phyloP scores from a whole-genome alignment of 2,329 filamentous ascomycete genomes.

The Chaetomium strumarium region DNA sequence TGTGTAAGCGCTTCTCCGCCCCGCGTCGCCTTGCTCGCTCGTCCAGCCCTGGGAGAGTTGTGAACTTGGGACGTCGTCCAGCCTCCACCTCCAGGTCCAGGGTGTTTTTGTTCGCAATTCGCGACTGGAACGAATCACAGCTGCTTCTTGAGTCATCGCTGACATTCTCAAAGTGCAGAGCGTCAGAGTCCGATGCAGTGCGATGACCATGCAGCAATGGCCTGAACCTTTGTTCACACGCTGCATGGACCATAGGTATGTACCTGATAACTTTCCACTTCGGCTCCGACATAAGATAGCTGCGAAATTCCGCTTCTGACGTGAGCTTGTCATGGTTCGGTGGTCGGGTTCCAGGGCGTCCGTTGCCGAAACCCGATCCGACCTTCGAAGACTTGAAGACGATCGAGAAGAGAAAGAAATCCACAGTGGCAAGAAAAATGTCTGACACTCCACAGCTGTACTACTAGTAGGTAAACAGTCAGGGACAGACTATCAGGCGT shows the following conservation, averaged over 20 bases:
- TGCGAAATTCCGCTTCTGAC: not conserved
- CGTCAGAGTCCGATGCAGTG: not conserved
- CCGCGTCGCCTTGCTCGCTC: not conserved
- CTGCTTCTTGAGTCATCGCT: not conserved
- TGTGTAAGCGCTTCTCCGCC: not conserved
- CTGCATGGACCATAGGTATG: too few relatives aligned
- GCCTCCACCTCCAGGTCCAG: not conserved
- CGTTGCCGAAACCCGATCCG: constrained; percentile 9
- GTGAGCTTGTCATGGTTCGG: not conserved
- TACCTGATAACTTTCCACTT: too few relatives aligned
- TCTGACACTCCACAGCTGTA: too few relatives aligned
- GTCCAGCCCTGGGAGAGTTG: too few relatives aligned
- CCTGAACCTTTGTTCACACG: too few relatives aligned
- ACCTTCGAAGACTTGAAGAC: too few relatives aligned
- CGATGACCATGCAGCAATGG: not conserved
- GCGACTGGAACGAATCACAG: not conserved
- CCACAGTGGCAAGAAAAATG: not conserved
- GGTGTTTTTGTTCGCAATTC: not conserved
- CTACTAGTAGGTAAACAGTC: too few relatives aligned
- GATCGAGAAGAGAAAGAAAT: not conserved
- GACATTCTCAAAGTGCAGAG: not conserved
- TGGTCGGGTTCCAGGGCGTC: not conserved
- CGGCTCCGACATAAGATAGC: too few relatives aligned
- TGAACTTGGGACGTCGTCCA: too few relatives aligned
- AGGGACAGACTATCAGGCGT: too few relatives aligned